Evolutionary conservation across 257 asterid species (phyloP), one percentile per base, ranked within the genome.

Genomic region (Capsicum baccatum): DNA sequence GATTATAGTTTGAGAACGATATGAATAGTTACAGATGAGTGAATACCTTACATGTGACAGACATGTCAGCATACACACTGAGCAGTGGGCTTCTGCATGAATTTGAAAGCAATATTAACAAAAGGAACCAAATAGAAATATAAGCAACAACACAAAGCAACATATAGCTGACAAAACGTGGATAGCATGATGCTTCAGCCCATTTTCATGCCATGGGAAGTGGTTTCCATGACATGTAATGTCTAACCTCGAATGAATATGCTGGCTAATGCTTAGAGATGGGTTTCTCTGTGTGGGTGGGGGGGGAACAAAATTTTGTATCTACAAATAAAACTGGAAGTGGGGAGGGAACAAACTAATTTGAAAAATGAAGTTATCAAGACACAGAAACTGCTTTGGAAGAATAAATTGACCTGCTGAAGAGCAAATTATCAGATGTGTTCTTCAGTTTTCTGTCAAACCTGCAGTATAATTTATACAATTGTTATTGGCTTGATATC

Each of bases 11-110:
- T 68, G 69, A 80, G 55, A 59, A 1, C 17, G 12, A 79, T 67
- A 76, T 13, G 57, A 70, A 83, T 83, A 50, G 67, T 9, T 39
- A 15, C 56, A 42, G 62, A 47, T 15, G 82, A 19, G 68, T 64
- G 11, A 66, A 85, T 91, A 97, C 99, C 99, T 97, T 97, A 87
- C 99, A 97, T 67, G 99, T 88, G 12, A 97, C 99, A 8, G 99
- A 97, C 99, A 97, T 97, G 90, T 97, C 99, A 3, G 99, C 99
- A 82, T 97, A 97, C 81, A 97, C 99, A 85, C 99, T 97, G 88
- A 97, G 99, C 86, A 97, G 96, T 60, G 94, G 89, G 67, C 99
- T 97, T 88, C 99, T 95, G 98, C 95, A 90, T 21, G 82, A 85
- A 80, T 83, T 79, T 58, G 59, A 83, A 78, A 59, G n/a, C 73